Evolutionary conservation across 371 early-diverging fungal species (phyloP).

Genomic region (Dichotomocladium elegans): DNA sequence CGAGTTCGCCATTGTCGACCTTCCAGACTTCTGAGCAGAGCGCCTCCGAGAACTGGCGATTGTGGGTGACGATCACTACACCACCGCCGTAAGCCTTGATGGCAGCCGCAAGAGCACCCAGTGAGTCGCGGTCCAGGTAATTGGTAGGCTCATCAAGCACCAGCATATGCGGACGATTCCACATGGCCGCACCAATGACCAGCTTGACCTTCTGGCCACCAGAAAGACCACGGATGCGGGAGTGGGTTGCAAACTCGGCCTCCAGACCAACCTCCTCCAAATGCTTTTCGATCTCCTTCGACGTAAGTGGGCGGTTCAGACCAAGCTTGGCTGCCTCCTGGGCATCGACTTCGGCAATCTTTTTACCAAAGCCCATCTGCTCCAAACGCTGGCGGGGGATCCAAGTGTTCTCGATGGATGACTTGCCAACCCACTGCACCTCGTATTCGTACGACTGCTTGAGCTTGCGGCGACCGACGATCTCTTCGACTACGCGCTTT

Average conservation of each 20-base stretch:
- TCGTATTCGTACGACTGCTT: constrained; percentile 70
- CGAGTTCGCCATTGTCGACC: constrained; percentile 65
- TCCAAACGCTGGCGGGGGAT: constrained; percentile 67
- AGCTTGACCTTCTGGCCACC: constrained; percentile 93
- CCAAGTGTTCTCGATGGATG: constrained; percentile 67
- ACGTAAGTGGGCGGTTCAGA: constrained; percentile 61
- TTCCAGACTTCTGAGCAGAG: constrained; percentile 72
- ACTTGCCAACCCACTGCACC: constrained; percentile 56
- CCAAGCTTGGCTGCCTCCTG: constrained; percentile 63
- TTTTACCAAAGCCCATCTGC: constrained; percentile 65
- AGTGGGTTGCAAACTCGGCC: constrained; percentile 75
- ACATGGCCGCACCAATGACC: constrained; percentile 81
- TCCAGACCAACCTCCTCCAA: constrained; percentile 66
- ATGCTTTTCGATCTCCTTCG: constrained; percentile 68
- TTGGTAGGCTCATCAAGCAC: constrained; percentile 90
- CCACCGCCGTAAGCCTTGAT: constrained; percentile 70
- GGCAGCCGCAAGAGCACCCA: constrained; percentile 68
- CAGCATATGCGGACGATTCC: constrained; percentile 82
- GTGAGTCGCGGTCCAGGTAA: constrained; percentile 74
- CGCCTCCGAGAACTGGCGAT: constrained; percentile 67
- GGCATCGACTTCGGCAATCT: constrained; percentile 62
- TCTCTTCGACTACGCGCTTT: constrained; percentile 56
- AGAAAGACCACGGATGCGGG: constrained; percentile 82
- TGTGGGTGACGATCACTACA: constrained; percentile 76
- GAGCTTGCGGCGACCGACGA: constrained; percentile 67